These are phyloP conservation scores for Viridothelium virens DNA, from an alignment of 495 filamentous ascomycete species.

Conservation along the genomic window DNA sequence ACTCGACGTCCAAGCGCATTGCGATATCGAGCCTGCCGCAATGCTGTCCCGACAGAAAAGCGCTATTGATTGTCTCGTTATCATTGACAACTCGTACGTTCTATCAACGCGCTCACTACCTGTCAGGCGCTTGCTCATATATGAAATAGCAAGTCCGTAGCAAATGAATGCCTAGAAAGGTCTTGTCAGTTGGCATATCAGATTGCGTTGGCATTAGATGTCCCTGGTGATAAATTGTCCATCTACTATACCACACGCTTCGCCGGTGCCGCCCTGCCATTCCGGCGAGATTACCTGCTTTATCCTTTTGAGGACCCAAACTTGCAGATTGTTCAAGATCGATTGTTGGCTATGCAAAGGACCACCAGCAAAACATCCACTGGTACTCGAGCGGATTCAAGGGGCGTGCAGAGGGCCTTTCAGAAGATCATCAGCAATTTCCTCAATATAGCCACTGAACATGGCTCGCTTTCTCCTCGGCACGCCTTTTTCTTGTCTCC, in stretches of 20 bases:
- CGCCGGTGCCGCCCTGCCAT: neutral
- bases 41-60: neutral
- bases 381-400: neutral
- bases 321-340: neutral
- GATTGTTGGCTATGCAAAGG: neutral
- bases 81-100: slow-evolving; percentile 5
- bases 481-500: neutral
- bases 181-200: slow-evolving; percentile 4
- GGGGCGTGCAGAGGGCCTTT: neutral
- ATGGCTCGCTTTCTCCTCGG: neutral
- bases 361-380: neutral
- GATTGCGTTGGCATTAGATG: neutral
- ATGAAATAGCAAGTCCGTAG: neutral
- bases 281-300: neutral
- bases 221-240: slow-evolving; percentile 1
- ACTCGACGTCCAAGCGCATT: neutral
- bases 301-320: neutral
- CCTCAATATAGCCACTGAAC: neutral
- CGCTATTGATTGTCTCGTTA: neutral
- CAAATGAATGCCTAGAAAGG: neutral
- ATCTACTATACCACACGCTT: neutral
- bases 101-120: no score
- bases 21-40: neutral
- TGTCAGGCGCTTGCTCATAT: neutral
- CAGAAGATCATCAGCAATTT: neutral